Evolutionary conservation across 306 rosid species (phyloP), one percentile per base, ranked within the genome.

Genomic region (Begonia masoniana): DNA sequence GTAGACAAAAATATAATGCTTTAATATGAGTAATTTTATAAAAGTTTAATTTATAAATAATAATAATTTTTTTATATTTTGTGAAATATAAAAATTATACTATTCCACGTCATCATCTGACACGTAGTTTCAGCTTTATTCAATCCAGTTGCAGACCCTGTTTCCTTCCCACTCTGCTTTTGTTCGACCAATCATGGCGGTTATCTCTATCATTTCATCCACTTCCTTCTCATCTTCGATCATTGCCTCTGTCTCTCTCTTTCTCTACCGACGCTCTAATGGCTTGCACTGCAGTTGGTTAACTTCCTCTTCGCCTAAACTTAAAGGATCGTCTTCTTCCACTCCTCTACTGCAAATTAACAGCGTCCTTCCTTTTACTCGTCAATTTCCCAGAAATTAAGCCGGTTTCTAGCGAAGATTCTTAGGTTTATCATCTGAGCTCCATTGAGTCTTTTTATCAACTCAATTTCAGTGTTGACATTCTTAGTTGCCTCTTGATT

Each of bases 121-220:
- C 39, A 31, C 24, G 24, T 21, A 21, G 24, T 21, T 21, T 21
- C 24, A 21, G 24, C 24, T 2, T 21, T 2, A 21, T 5, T 31
- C 39, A 31, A 31, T 23, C 36, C 41, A 61, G 21, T 54, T 66
- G 17, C 55, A 72, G 66, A 63, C 50, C 46, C 63, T 57, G 16
- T 55, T 73, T 68, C 74, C 71, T 85, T 80, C 63, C 64, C 16
- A 57, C 3, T 43, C 75, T 48, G 51, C 63, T 77, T 78, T 74
- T 80, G 77, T 74, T 81, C 67, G 43, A 69, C 68, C 76, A 75
- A 82, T 85, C 63, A 89, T 82, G 71, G 74, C 68, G 72, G 84
- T 76, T 73, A 68, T 83, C 76, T 24, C 64, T 68, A 70, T 52
- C 76, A 60, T 71, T 43, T 72, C 47, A 52, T 54, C 64, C 42